Evolutionary conservation across 1,139 yeast genomes (phyloP).

Genomic region (Suhomyces terraborum): DNA sequence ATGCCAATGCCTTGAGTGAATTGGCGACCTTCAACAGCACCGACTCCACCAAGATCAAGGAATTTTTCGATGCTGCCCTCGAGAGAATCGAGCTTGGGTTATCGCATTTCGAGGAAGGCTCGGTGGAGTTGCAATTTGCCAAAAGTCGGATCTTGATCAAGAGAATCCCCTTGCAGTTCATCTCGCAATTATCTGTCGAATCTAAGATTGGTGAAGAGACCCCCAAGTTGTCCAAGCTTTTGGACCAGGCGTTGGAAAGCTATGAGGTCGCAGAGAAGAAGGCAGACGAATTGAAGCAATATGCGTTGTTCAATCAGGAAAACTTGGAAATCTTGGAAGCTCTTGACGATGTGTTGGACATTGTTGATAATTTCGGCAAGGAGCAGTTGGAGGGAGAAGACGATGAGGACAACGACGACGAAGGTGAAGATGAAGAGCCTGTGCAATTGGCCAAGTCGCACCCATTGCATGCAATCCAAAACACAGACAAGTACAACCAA

Average conservation of each 20-base stretch:
- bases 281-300: conserved; percentile 30
- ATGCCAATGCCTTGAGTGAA: conserved; percentile 71
- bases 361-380: conserved; percentile 64
- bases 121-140: conserved; percentile 52
- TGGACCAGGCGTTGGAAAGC: conserved; percentile 43
- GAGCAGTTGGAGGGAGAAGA: conserved; percentile 47
- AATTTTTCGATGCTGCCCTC: conserved; percentile 66
- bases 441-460: conserved; percentile 48
- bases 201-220: conserved; percentile 29
- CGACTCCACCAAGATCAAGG: conserved; percentile 43
- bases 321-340: conserved; percentile 54
- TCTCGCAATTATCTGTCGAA: conserved; percentile 49
- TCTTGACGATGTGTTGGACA: conserved; percentile 65
- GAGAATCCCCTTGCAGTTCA: conserved; percentile 57
- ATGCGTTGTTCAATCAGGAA: conserved; percentile 36
- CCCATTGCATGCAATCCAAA: conserved; percentile 51
- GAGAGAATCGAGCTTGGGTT: conserved; percentile 71
- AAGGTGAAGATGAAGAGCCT: conserved; percentile 33
- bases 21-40: conserved; percentile 58
- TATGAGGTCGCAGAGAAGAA: conserved; percentile 49
- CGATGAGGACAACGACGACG: conserved; percentile 36
- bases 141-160: conserved; percentile 57
- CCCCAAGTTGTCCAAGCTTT: conserved; percentile 36
- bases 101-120: conserved; percentile 47
- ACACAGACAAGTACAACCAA: conserved; percentile 41